A percentile compares a stretch with the other conserved stretches of the same genome.
These are phyloP conservation scores for Lyophyllum shimeji DNA, from an alignment of 768 basidiomycete species.

Conservation along the genomic window DNA sequence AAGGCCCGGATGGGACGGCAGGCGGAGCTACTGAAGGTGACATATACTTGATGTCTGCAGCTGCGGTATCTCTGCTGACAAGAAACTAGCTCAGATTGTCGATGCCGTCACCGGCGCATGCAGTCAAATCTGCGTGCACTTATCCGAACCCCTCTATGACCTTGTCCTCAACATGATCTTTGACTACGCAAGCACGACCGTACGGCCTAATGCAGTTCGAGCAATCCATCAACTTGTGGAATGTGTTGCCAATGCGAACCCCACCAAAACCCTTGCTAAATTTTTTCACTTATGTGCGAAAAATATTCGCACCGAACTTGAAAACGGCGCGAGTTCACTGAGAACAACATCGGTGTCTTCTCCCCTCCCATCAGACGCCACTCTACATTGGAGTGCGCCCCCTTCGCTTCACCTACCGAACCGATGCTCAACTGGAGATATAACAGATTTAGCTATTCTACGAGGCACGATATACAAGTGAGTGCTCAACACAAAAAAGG, in stretches of 20 bases:
- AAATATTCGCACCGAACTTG: slow-evolving; percentile 75
- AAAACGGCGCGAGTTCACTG: slow-evolving; percentile 78
- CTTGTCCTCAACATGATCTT: slow-evolving; percentile 81
- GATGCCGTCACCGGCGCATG: slow-evolving; percentile 77
- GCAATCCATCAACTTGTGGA: slow-evolving; percentile 86
- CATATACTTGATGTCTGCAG: background rate
- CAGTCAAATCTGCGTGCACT: slow-evolving; percentile 74
- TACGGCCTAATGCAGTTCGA: slow-evolving; percentile 82
- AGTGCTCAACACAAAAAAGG: slow-evolving; percentile 24
- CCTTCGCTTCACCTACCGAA: slow-evolving; percentile 4
- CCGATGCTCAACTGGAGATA: slow-evolving; percentile 5
- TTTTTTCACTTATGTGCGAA: slow-evolving; percentile 73
- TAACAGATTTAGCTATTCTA: slow-evolving; percentile 67
- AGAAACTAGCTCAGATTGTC: slow-evolving; percentile 62
- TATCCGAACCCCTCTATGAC: slow-evolving; percentile 74
- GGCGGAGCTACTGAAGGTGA: slow-evolving; percentile 67
- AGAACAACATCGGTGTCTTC: slow-evolving; percentile 69
- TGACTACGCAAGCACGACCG: slow-evolving; percentile 78
- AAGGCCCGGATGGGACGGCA: slow-evolving; percentile 61
- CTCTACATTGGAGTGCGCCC: slow-evolving; percentile 80
- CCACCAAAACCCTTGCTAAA: slow-evolving; percentile 72
- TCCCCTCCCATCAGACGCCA: slow-evolving; percentile 77
- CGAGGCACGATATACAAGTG: slow-evolving; percentile 82
- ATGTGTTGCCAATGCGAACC: slow-evolving; percentile 80
- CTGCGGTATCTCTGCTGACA: background rate